These are phyloP conservation scores for Arabidopsis suecica DNA, from an alignment of 345 rosid species.

Conservation along the genomic window DNA sequence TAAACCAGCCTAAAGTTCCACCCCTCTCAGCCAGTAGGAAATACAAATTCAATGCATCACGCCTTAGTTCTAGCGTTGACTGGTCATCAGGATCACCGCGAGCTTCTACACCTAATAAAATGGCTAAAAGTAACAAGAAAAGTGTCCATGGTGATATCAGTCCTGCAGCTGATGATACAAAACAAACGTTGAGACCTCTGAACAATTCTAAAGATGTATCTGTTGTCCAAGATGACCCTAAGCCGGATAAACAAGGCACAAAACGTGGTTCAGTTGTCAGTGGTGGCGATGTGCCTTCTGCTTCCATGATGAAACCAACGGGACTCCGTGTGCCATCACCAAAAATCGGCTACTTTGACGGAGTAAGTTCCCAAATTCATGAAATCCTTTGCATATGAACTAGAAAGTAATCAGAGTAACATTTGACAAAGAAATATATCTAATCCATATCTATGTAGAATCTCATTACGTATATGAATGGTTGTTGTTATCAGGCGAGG, in stretches of 20 bases:
- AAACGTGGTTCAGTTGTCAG: constrained; percentile 50
- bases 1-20: constrained; percentile 48
- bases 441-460: constrained; percentile 21
- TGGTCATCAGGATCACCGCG: constrained; percentile 70
- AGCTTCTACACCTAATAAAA: constrained; percentile 59
- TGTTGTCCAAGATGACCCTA: constrained; percentile 47
- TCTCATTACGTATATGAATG: constrained; percentile 24
- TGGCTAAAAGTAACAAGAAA: constrained; percentile 43
- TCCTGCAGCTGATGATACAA: constrained; percentile 27
- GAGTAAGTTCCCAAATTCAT: constrained; percentile 63
- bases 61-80: constrained; percentile 80
- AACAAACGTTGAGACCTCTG: constrained; percentile 47
- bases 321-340: constrained; percentile 97
- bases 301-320: constrained; percentile 61
- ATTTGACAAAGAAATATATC: constrained; percentile 14
- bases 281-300: constrained; percentile 45
- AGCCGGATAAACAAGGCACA: constrained; percentile 32
- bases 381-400: constrained; percentile 7
- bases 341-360: constrained; percentile 94
- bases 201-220: constrained; percentile 41
- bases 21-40: constrained; percentile 52
- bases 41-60: constrained; percentile 49
- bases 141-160: constrained; percentile 21
- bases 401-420: background rate
- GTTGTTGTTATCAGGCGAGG: constrained; percentile 56